These are phyloP conservation scores for Boletus rex-veris DNA, from an alignment of 768 basidiomycete genomes.

Conservation along the genomic window DNA sequence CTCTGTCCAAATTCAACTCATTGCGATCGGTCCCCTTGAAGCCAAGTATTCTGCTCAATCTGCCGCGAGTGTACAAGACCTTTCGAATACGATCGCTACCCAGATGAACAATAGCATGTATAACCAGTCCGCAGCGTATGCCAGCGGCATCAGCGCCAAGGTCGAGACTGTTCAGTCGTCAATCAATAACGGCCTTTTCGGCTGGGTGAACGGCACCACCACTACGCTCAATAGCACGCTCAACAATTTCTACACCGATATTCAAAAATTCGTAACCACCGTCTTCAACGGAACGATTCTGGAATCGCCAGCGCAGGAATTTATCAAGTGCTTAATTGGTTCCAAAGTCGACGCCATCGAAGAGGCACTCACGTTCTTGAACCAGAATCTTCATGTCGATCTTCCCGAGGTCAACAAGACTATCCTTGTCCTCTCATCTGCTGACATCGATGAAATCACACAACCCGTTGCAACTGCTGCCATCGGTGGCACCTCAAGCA, in stretches of 20 bases:
- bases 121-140: slow-evolving; percentile 75
- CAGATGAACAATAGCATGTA: slow-evolving; percentile 83
- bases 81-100: slow-evolving; percentile 66
- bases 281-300: slow-evolving; percentile 86
- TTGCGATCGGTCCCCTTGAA: slow-evolving; percentile 72
- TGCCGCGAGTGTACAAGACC: slow-evolving; percentile 55
- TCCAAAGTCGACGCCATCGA: slow-evolving; percentile 85
- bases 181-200: slow-evolving; percentile 85
- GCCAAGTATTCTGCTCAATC: slow-evolving; percentile 63
- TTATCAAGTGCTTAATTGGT: slow-evolving; percentile 86
- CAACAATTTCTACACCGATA: slow-evolving; percentile 79
- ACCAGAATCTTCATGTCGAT: slow-evolving; percentile 78
- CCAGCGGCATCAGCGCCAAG: slow-evolving; percentile 68
- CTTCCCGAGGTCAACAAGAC: slow-evolving; percentile 75
- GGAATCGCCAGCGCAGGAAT: slow-evolving; percentile 77
- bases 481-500: slow-evolving; percentile 52
- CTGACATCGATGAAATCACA: slow-evolving; percentile 67
- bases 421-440: slow-evolving; percentile 73
- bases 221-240: slow-evolving; percentile 84
- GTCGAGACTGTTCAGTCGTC: slow-evolving; percentile 67
- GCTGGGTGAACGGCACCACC: slow-evolving; percentile 95
- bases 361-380: slow-evolving; percentile 85
- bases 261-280: slow-evolving; percentile 72
- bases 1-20: slow-evolving; percentile 81
- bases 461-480: slow-evolving; percentile 82